Percentiles rank a stretch among this genome's conserved stretches.
phyloP scores from a whole-genome alignment of 2,329 filamentous ascomycete species.

The Pseudocercospora fuligena region DNA sequence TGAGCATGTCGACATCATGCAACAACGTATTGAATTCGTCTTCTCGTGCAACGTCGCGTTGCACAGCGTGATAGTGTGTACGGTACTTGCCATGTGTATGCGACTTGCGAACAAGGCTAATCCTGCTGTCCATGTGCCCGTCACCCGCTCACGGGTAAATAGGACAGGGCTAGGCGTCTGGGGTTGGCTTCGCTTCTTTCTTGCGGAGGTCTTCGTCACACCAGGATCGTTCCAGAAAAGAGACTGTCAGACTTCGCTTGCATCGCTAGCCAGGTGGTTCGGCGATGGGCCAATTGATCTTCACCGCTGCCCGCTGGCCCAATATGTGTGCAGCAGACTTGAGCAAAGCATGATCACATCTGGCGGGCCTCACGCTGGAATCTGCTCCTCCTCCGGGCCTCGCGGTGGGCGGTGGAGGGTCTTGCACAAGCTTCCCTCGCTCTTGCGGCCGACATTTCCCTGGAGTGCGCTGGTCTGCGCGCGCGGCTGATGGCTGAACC shows the following conservation, averaged over 20 bases:
- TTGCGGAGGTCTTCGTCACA: slow-evolving; percentile 5
- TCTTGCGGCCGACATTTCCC: neutral
- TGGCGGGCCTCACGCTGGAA: neutral
- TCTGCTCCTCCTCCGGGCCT: neutral
- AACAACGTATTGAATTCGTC: neutral
- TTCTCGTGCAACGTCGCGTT: neutral
- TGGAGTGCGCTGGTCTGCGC: neutral
- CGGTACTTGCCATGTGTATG: slow-evolving; percentile 17
- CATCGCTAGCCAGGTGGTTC: slow-evolving; percentile 12
- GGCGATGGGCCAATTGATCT: slow-evolving; percentile 1
- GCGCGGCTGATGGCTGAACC: slow-evolving; percentile 1
- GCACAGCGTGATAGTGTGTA: neutral
- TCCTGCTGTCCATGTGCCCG: slow-evolving; percentile 11
- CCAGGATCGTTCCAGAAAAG: slow-evolving; percentile 24
- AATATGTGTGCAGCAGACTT: slow-evolving; percentile 7
- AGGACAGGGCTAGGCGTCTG: neutral
- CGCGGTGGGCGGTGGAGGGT: neutral
- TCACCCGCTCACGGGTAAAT: slow-evolving; percentile 12
- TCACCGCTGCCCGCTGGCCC: slow-evolving; percentile 9
- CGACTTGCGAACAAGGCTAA: slow-evolving; percentile 14
- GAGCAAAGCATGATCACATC: neutral
- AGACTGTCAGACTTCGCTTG: slow-evolving; percentile 18
- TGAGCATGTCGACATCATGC: neutral
- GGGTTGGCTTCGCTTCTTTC: neutral
- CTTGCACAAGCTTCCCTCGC: neutral